These are phyloP conservation scores for Globisporangium nunn DNA, from an alignment of 352 stramenopile genomes.

Conservation along the genomic window DNA sequence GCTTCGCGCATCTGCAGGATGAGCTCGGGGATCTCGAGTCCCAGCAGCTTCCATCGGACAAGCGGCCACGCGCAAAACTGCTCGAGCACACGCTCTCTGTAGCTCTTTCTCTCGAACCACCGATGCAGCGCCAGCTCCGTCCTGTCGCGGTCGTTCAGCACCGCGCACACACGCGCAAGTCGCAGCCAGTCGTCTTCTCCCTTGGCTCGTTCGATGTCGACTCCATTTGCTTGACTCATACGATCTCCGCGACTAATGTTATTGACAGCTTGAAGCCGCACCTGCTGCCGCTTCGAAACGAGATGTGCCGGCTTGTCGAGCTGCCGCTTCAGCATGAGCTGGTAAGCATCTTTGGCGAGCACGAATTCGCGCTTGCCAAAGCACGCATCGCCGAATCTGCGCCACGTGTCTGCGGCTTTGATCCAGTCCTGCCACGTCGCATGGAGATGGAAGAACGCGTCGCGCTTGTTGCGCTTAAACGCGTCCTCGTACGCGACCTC, in stretches of 20 bases:
- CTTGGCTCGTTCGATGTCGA: not conserved
- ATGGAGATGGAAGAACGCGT: conserved; percentile 18
- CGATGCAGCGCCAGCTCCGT: conserved; percentile 20
- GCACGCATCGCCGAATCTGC: conserved; percentile 40
- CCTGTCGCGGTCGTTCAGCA: conserved; percentile 36
- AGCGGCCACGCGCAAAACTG: conserved; percentile 45
- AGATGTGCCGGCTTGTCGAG: conserved; percentile 22
- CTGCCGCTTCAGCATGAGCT: conserved; percentile 51
- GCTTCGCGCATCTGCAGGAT: conserved; percentile 23
- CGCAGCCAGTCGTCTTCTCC: conserved; percentile 49
- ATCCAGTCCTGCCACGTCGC: conserved; percentile 59
- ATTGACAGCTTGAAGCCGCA: not conserved
- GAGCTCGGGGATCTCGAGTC: conserved; percentile 26
- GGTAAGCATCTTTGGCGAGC: conserved; percentile 55
- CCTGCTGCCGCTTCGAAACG: conserved; percentile 18
- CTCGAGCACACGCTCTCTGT: conserved; percentile 31
- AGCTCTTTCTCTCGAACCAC: conserved; percentile 34
- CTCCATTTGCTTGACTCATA: not conserved
- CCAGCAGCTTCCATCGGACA: conserved; percentile 56
- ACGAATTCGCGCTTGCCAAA: conserved; percentile 38
- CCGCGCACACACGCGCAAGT: conserved; percentile 32
- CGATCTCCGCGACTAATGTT: not conserved
- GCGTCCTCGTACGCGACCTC: conserved; percentile 63
- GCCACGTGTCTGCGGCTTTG: conserved; percentile 39
- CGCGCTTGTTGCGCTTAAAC: conserved; percentile 22